These are phyloP conservation scores for Elongisporangium undulatum DNA, from an alignment of 352 stramenopile genomes.

Conservation along the genomic window DNA sequence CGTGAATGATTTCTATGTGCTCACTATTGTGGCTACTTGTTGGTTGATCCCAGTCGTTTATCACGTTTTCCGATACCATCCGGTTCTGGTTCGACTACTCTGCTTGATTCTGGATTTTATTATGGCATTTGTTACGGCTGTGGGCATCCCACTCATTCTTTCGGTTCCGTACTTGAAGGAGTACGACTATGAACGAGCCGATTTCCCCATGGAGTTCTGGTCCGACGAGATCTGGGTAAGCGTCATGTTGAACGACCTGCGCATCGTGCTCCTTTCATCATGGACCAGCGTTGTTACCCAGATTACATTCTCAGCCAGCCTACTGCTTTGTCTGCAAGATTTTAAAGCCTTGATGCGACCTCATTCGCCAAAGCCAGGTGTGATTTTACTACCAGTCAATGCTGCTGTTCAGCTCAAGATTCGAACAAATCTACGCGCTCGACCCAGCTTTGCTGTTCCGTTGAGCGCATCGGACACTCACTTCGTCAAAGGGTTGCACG, in stretches of 20 bases:
- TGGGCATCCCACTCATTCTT: slow-evolving; percentile 20
- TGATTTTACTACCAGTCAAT: too few species aligned
- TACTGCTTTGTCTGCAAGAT: too few species aligned
- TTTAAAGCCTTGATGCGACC: too few species aligned
- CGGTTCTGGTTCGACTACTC: slow-evolving; percentile 8
- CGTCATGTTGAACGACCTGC: slow-evolving; percentile 30
- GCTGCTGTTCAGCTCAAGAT: too few species aligned
- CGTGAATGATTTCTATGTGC: slow-evolving; percentile 29
- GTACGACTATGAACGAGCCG: slow-evolving; percentile 6
- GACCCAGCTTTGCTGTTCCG: too few species aligned
- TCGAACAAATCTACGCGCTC: too few species aligned
- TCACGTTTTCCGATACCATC: slow-evolving; percentile 10
- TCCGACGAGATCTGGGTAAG: slow-evolving; percentile 26
- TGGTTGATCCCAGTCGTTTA: slow-evolving; percentile 14
- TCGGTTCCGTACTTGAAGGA: slow-evolving; percentile 18
- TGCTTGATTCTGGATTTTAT: slow-evolving; percentile 16
- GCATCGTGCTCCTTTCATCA: slow-evolving; percentile 22
- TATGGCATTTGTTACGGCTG: slow-evolving; percentile 16
- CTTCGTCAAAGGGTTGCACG: too few species aligned
- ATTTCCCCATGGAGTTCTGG: slow-evolving; percentile 11
- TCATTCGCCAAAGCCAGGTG: too few species aligned
- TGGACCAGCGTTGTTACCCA: slow-evolving; percentile 2
- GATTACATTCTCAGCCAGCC: too few species aligned
- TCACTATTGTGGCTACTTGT: slow-evolving; percentile 19
- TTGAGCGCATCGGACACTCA: too few species aligned